Percentiles rank a stretch among this genome's conserved stretches.
Evolutionary conservation across 1,284 basidiomycete species (phyloP).

Genomic region (Quambalaria eucalypti): DNA sequence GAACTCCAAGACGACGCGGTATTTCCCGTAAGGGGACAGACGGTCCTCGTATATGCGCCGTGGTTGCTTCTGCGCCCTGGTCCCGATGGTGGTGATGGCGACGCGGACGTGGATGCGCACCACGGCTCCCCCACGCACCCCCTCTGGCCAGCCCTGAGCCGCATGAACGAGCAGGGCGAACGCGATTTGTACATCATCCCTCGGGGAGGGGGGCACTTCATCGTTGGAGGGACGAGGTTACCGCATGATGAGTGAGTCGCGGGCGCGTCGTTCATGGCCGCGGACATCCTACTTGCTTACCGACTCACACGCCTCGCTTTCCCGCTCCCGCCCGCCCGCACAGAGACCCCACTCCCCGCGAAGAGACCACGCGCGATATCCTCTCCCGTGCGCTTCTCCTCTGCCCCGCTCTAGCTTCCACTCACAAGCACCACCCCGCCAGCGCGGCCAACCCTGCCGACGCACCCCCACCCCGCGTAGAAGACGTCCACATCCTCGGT

Average conservation of each 20-base stretch:
- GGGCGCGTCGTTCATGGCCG: too few relatives aligned
- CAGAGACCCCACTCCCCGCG: conserved; percentile 11
- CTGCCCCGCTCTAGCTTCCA: conserved; percentile 15
- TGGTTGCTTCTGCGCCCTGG: too few relatives aligned
- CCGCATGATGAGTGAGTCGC: too few relatives aligned
- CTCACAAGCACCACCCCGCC: background rate
- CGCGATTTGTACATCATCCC: conserved; percentile 34
- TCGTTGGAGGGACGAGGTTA: conserved; percentile 36
- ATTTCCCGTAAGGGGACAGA: conserved; percentile 31
- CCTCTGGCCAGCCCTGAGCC: conserved; percentile 12
- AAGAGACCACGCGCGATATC: conserved; percentile 24
- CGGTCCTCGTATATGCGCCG: conserved; percentile 28
- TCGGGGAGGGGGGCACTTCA: conserved; percentile 25
- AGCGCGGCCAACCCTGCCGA: too few relatives aligned
- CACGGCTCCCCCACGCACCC: background rate
- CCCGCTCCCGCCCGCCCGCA: too few relatives aligned
- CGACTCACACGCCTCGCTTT: too few relatives aligned
- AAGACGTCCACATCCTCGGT: conserved; percentile 20
- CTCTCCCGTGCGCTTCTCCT: conserved; percentile 17
- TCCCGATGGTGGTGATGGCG: too few relatives aligned
- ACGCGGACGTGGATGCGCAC: background rate
- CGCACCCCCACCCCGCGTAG: conserved; percentile 6
- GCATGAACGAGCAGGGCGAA: conserved; percentile 14
- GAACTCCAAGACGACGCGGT: conserved; percentile 17
- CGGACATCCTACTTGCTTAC: too few relatives aligned